Evolutionary conservation across 768 basidiomycete species (phyloP).

Genomic region (Tricholoma matsutake): DNA sequence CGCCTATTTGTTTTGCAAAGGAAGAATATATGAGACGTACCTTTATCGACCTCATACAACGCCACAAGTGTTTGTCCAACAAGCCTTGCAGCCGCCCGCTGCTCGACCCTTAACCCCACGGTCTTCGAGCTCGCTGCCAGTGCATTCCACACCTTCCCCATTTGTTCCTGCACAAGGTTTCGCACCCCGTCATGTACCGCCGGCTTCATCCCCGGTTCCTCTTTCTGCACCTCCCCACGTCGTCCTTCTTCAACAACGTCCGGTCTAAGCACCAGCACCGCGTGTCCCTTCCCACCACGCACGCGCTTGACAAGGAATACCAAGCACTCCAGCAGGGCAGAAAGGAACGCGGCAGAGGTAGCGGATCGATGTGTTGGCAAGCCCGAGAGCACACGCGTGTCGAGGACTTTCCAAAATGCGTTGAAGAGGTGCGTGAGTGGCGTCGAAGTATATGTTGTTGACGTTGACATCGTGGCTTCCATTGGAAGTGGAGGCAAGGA

Average conservation of each 20-base stretch:
- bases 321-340: constrained; percentile 67
- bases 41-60: constrained; percentile 29
- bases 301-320: constrained; percentile 53
- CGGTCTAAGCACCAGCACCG: not conserved
- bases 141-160: constrained; percentile 48
- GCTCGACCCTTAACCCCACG: constrained; percentile 46
- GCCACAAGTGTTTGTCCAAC: constrained; percentile 40
- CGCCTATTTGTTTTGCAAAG: not conserved
- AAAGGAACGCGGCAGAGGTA: constrained; percentile 62
- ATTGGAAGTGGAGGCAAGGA: constrained; percentile 9
- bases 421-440: constrained; percentile 55
- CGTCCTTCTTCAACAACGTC: not conserved
- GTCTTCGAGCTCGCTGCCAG: constrained; percentile 25
- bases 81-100: constrained; percentile 37
- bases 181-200: constrained; percentile 1
- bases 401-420: constrained; percentile 82
- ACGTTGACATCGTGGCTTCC: not conserved
- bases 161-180: constrained; percentile 42
- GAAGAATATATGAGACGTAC: constrained; percentile 12
- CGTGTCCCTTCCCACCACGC: constrained; percentile 14
- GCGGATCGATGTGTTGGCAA: constrained; percentile 42
- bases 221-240: not conserved
- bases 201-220: not conserved
- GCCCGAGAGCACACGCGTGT: constrained; percentile 60
- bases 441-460: constrained; percentile 11